Base-by-base conservation (phyloP, 108 stramenopile genomes). In the Pelagomonas calceolata region DNA sequence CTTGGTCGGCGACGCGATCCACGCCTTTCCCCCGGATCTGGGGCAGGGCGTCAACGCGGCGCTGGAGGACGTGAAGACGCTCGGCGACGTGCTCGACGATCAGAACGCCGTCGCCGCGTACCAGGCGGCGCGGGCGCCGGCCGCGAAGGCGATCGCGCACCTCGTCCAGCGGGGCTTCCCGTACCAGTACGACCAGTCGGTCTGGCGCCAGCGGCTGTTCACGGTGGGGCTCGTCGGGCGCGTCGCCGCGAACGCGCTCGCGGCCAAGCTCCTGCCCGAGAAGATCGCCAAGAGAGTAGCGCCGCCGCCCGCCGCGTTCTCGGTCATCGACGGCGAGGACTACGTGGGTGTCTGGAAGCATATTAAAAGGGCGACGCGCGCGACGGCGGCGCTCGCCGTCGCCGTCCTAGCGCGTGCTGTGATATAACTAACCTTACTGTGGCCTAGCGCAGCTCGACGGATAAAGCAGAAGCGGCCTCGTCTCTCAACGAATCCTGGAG, bases 11-110 rank as follows among this genome's bases (percentile, higher is more conserved):
- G 94, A 94, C 81, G 84, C 88, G 16, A 83, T 79, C 30, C 94
- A 94, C 75, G 87, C 91, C 0, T 87, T 92, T 70, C 85, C 88
- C 32, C 94, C 94, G 0, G 90, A 90, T 68, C 88, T 89, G 73
- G 94, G 91, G 4, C 90, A 94, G 75, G 94, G 94, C 65, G 82
- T 90, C 73, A 94, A 94, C 73, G 84, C 88, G 0, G 91, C 87
- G 15, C 75, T 92, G 34, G 82, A 87, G 72, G 94, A 94, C 81
- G 90, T 87, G 35, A 78, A 88, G n/a, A 79, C 78, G 39, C 69
- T 90, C 45, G 75, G 60, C 35, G 76, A 69, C 34, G 7, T 43
- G 10, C 68, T 81, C 46, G 74, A 69, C 16, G 44, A 45, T 16
- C 14, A 10, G 44, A n/a, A n/a, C n/a, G n/a, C n/a, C n/a, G n/a